Conservation (phyloP, 257 asterid genomes). For the Solanum chmielewskii region DNA sequence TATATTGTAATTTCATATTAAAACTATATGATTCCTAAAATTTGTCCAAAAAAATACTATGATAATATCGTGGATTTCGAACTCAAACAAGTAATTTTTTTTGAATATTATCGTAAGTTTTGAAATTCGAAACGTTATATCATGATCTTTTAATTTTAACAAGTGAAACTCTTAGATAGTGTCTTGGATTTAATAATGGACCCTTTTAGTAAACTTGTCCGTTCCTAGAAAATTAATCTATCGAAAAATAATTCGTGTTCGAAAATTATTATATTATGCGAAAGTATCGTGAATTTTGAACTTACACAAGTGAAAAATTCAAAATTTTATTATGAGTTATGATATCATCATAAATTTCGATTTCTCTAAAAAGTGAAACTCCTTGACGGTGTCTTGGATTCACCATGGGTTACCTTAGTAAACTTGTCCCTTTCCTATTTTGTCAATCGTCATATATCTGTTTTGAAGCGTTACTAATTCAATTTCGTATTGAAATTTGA, state of each 20-base stretch:
- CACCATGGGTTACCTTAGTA: neutral
- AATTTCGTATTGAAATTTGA: no score
- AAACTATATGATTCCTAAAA: no score
- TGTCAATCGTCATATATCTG: neutral
- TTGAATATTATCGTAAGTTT: no score
- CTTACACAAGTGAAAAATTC: neutral
- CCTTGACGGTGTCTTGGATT: neutral
- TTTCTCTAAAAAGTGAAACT: neutral
- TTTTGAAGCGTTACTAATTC: neutral
- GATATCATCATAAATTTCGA: neutral
- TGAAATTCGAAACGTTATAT: no score
- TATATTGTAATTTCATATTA: no score
- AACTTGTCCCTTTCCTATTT: neutral
- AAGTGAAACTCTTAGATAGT: neutral
- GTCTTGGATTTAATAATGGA: neutral
- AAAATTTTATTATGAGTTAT: neutral
- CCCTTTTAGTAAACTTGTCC: neutral
- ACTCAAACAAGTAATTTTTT: neutral
- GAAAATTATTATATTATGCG: no score
- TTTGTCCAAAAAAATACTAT: neutral
- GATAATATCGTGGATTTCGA: neutral
- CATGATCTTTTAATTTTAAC: neutral
- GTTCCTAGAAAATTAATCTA: neutral
- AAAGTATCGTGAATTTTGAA: neutral
- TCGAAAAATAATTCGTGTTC: no score